Base-by-base conservation (phyloP, 78 protist genomes). In the Dictyostelium firmibasis region DNA sequence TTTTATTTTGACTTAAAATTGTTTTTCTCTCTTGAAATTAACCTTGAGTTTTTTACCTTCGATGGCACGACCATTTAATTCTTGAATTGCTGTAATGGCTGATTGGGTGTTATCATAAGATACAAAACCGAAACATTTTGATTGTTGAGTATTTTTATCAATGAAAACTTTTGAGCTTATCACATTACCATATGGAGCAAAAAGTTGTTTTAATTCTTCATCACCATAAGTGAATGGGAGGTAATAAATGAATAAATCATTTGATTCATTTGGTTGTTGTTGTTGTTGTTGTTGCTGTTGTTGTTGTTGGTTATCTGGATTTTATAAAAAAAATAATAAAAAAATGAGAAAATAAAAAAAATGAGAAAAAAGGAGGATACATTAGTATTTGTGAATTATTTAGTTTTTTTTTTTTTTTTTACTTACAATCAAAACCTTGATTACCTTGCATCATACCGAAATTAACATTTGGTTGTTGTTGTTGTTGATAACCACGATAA, bases 121-220 rank as follows among this genome's bases (percentile, higher is more conserved):
- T n/a, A 96, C 98, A 62, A 97, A 97, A 62, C 98, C 98, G 75
- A 97, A 97, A 85, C 98, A 96, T 77, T 96, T 96, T 76, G 95
- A 84, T 81, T 79, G 97, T 29, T 87, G 69, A 20, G 98, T 97
- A 47, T n/a, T 20, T 77, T 91, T 93, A 62, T 97, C 98, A 83
- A 93, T 74, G 31, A 83, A 97, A 67, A 97, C 97, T 77, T 96
- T 96, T 27, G 98, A 92, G 13, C 93, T 79, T 27, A 97, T 29
- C 35, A 97, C 96, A 60, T 57, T 85, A 36, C 98, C 98, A 41
- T 88, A 97, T 29, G 95, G 83, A 53, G 47, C 23, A 92, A 97
- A 97, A 25, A 85, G 33, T 25, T 27, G 44, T 67, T 75, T 93
- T 9, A 97, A 86, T 43, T 96, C 97, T 10, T 43, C 27, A 82